Base-by-base conservation (phyloP, 495 filamentous ascomycete genomes). In the Penicillium odoratum region DNA sequence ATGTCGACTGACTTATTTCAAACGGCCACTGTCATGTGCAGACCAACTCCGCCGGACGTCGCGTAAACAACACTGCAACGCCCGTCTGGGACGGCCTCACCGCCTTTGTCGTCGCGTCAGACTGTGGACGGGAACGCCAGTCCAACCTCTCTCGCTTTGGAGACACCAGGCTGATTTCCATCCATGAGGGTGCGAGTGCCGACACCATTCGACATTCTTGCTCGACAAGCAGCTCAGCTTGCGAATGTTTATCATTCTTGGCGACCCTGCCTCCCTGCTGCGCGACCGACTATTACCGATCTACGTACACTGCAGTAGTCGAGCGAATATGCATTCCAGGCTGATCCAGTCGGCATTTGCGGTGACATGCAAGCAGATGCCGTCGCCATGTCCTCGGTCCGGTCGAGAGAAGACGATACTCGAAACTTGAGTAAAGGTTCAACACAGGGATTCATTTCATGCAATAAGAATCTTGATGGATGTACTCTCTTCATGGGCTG, bases 191-290 rank as follows among this genome's bases (percentile, higher is more conserved):
- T 26, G 43, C 25, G 16, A 25, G 43, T 18, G 43, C 43, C 9
- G 18, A 45, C n/a, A 45, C 43, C n/a, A 45, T 45, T 45, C 25
- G 7, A 45, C 43, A 45, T 45, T 26, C 25, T 45, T 45, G n/a
- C 43, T 26, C 18, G 13, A 26, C 13, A 45, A 45, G 43, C 26
- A 45, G 43, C 43, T 45, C n/a, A 45, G 7, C 43, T 45, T 6
- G 16, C 18, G 43, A 45, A 45, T 13, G 36, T 40, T 21, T 34
- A 34, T 34, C 11, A 34, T 34, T 34, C 6, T 10, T 34, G 21
- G 8, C 33, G 8, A 34, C 8, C 36, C 36, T 40, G 10, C n/a
- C 36, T n/a, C 15, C 7, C 33, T 34, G 8, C 33, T 34, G 8
- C 33, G 33, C 33, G 33, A 34, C 33, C 11, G 11, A 34, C 8